Base-by-base conservation (phyloP, 1,284 basidiomycete species). In the Hypsizygus ulmarius region DNA sequence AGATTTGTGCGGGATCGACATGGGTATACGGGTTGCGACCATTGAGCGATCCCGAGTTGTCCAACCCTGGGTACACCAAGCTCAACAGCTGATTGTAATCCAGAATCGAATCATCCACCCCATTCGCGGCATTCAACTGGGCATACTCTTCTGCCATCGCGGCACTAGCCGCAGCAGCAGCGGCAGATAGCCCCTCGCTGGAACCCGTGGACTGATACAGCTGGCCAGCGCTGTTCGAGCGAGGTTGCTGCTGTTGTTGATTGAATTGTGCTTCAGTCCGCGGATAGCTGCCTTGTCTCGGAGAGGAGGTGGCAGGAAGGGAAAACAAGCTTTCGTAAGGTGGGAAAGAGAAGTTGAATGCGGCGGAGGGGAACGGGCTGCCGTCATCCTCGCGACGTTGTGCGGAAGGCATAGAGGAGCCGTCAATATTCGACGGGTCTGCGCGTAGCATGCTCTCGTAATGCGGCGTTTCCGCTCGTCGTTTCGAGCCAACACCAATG, bases 1-100 rank as follows among this genome's bases (percentile, higher is more conserved):
- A 70, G 40, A 93, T 87, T 65, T 94, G 90, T 15, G 83, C 85
- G 2, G 93, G 92, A 70, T 95, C 90, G 52, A 95, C 87, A 65
- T 91, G 87, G 27, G 90, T 93, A 69, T 82, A 91, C 3, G 81
- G 81, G 42, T 70, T 68, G 49, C 75, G 75, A 34, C 64, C 30
- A 28, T 47, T 64, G 37, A 70, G 55, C 44, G 59, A 55, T 40
- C 69, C 56, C 3, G 65, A 60, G 27, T 65, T 60, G 52, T 81
- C 76, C 50, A 82, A 63, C 47, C 69, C 67, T 19, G 78, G 68
- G 60, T 82, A 87, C 58, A 82, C 74, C 55, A 87, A 69, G 41
- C 78, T 76, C 66, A 87, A 77, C 45, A 88, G 64, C 40, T 81
- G 79, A 53, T 75, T 72, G 57, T 82, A 87, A 53, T 84, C 79